These are phyloP conservation scores for Gautieria morchelliformis DNA, from an alignment of 768 basidiomycete genomes.

Conservation along the genomic window DNA sequence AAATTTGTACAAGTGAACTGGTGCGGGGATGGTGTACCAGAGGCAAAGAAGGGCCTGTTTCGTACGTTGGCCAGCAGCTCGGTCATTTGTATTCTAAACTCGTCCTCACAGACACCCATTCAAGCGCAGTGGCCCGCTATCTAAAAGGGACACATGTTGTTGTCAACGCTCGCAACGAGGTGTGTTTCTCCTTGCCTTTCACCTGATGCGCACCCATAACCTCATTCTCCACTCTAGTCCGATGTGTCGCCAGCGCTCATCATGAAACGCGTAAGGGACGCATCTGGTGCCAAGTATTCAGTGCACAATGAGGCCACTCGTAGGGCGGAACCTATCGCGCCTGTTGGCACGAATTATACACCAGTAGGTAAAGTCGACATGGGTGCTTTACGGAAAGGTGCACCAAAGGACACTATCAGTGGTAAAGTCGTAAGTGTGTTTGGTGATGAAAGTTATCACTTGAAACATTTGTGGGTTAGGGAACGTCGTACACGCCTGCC, in stretches of 20 bases:
- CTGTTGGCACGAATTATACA: conserved; percentile 67
- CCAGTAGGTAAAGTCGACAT: conserved; percentile 73
- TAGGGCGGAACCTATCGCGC: conserved; percentile 69
- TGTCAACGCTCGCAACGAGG: conserved; percentile 81
- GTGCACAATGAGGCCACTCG: conserved; percentile 69
- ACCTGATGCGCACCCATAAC: background rate
- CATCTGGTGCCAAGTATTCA: conserved; percentile 87
- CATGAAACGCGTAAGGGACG: conserved; percentile 78
- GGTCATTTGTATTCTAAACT: background rate
- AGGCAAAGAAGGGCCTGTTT: conserved; percentile 85
- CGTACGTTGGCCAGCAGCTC: conserved; percentile 22
- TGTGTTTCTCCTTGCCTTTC: conserved; percentile 21
- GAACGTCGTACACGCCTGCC: conserved; percentile 17
- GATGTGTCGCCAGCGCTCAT: conserved; percentile 77
- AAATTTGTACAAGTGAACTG: conserved; percentile 96
- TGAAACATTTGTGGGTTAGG: conserved; percentile 8
- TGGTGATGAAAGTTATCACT: background rate
- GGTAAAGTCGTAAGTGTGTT: conserved; percentile 10
- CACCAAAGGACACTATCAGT: conserved; percentile 13
- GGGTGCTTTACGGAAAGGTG: conserved; percentile 13
- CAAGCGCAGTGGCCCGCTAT: conserved; percentile 68
- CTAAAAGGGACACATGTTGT: conserved; percentile 81
- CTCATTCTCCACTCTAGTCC: conserved; percentile 31
- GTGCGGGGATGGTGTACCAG: conserved; percentile 97
- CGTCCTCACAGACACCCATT: conserved; percentile 53